Percentiles rank a stretch among this genome's conserved stretches.
These are phyloP conservation scores for Colletotrichum cordylinicola DNA, from an alignment of 2,329 filamentous ascomycete genomes.

Conservation along the genomic window DNA sequence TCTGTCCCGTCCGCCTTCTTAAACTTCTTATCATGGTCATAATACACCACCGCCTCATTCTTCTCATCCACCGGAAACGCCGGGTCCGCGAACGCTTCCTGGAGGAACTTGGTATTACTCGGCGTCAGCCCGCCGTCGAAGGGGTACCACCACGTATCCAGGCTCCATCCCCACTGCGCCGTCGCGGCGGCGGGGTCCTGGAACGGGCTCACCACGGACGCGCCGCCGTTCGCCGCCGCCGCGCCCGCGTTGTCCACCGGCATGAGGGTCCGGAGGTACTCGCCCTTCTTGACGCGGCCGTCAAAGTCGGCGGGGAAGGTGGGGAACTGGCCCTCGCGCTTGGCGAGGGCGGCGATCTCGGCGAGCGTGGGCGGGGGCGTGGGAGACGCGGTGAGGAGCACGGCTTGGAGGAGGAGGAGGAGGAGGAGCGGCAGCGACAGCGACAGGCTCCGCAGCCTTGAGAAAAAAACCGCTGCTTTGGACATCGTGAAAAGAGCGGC, in stretches of 20 bases:
- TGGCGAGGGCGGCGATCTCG: background rate
- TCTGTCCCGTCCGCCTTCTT: background rate
- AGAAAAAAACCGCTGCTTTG: background rate
- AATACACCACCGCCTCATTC: background rate
- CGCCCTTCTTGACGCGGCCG: background rate
- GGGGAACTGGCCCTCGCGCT: background rate
- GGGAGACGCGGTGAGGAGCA: background rate
- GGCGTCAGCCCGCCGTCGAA: background rate
- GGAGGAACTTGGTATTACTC: background rate
- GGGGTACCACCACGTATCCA: background rate
- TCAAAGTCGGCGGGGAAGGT: background rate
- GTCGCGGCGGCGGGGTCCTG: background rate
- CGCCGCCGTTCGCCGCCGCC: background rate
- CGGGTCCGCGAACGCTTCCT: background rate
- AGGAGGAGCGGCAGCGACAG: background rate
- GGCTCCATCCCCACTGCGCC: background rate
- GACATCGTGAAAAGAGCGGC: background rate
- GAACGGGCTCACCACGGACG: background rate
- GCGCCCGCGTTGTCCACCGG: background rate
- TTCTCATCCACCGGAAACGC: background rate
- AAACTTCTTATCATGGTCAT: background rate
- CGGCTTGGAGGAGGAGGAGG: background rate
- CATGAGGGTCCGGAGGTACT: background rate
- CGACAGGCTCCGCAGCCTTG: background rate
- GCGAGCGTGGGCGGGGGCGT: background rate